A percentile compares a stretch with the other conserved stretches of the same genome.
These are phyloP conservation scores for Sphagnum fallax DNA, from an alignment of 228 moss, liverwort and hornwort genomes.

Conservation along the genomic window DNA sequence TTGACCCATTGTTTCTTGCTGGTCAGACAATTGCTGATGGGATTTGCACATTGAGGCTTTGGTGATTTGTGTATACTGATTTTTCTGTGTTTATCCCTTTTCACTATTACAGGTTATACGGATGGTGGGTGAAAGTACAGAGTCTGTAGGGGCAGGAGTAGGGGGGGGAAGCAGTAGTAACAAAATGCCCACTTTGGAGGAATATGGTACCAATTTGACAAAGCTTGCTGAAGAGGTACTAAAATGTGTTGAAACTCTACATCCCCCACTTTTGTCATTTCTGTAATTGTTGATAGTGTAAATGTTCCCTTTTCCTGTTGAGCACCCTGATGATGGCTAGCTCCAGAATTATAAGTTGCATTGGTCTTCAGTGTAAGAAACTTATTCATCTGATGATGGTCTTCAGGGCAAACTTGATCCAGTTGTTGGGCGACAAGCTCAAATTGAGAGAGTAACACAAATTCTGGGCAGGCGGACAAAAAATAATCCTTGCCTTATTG, in stretches of 20 bases:
- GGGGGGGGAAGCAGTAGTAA: slow-evolving; percentile 84
- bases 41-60: too few relatives aligned
- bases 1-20: too few relatives aligned
- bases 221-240: slow-evolving; percentile 90
- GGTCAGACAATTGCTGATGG: too few relatives aligned
- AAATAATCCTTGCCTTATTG: slow-evolving; percentile 94
- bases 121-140: slow-evolving; percentile 92
- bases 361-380: too few relatives aligned
- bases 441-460: slow-evolving; percentile 97
- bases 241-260: too few relatives aligned
- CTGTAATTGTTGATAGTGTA: too few relatives aligned
- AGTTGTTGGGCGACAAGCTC: slow-evolving; percentile 83
- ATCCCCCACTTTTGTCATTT: too few relatives aligned
- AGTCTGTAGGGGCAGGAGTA: slow-evolving; percentile 87
- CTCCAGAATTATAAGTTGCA: too few relatives aligned
- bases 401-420: slow-evolving; percentile 92
- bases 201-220: slow-evolving; percentile 94
- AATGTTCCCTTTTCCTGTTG: too few relatives aligned
- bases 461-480: slow-evolving; percentile 90
- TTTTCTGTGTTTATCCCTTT: not conserved
- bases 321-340: too few relatives aligned
- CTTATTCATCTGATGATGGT: not conserved
- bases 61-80: too few relatives aligned
- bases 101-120: slow-evolving; percentile 56
- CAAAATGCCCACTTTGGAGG: slow-evolving; percentile 95